Percentiles rank a stretch among this genome's conserved stretches.
Evolutionary conservation across 352 stramenopile species (phyloP).

Genomic region (Pythium brachiatum): DNA sequence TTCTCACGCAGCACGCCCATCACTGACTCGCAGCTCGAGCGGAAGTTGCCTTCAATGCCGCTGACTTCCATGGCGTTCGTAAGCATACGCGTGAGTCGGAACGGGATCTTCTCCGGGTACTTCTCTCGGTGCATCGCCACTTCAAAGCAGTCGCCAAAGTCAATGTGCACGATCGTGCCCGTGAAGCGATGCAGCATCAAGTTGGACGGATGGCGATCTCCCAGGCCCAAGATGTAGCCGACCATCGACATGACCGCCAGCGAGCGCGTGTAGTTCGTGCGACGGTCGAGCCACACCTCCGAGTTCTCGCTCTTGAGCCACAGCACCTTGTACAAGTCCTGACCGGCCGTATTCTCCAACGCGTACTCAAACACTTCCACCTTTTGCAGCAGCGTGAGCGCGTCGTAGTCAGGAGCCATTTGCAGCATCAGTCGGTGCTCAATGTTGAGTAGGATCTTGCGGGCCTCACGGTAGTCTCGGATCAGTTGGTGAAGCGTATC

Average conservation of each 20-base stretch:
- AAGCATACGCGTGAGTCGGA: constrained; percentile 99
- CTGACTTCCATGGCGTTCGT: constrained; percentile 99
- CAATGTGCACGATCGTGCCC: constrained; percentile 99
- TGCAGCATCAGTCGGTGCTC: constrained; percentile 97
- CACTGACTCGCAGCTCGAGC: constrained; percentile 96
- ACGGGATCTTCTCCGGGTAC: constrained; percentile 99
- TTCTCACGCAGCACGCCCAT: constrained; percentile 99
- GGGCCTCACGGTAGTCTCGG: constrained; percentile 92
- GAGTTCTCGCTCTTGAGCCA: constrained; percentile 99
- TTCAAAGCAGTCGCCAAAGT: constrained; percentile 99
- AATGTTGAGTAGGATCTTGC: constrained; percentile 94
- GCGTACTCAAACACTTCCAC: constrained; percentile 98
- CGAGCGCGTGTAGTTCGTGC: constrained; percentile 97
- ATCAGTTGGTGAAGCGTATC: constrained; percentile 99
- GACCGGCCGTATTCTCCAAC: constrained; percentile 92
- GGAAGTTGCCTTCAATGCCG: constrained; percentile 99
- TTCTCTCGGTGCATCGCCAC: constrained; percentile 99
- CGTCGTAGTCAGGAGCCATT: constrained; percentile 98
- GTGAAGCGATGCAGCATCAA: constrained; percentile 99
- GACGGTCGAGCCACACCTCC: constrained; percentile 98
- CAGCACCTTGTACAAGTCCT: constrained; percentile 99
- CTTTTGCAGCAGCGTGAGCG: constrained; percentile 98
- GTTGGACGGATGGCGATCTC: constrained; percentile 99
- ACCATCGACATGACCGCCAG: constrained; percentile 99
- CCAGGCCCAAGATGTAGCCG: constrained; percentile 99